Evolutionary conservation across 768 basidiomycete species (phyloP).

Genomic region (Amylocystis lapponica): DNA sequence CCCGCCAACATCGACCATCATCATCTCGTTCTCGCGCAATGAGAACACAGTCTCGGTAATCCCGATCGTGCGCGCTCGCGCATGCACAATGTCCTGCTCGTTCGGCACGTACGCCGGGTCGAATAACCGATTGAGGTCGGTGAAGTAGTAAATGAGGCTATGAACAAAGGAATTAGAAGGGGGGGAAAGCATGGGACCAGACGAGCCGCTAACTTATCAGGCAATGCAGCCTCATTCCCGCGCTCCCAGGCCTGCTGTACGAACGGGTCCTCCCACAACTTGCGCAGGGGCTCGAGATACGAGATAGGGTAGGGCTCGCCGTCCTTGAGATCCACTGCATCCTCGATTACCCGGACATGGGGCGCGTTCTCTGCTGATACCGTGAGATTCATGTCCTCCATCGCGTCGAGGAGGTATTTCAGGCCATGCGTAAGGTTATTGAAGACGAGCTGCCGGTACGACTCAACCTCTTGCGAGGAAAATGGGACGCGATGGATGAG

Average conservation of each 20-base stretch:
- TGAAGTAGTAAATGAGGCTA: conserved; percentile 74
- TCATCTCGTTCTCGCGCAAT: conserved; percentile 74
- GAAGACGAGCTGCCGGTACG: conserved; percentile 88
- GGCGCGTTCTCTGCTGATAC: conserved; percentile 54
- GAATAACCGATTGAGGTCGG: conserved; percentile 76
- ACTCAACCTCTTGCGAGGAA: conserved; percentile 75
- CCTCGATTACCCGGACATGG: conserved; percentile 58
- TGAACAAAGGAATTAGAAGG: conserved; percentile 3
- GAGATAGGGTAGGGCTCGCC: conserved; percentile 71
- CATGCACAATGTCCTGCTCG: conserved; percentile 85
- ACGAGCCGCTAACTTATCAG: conserved; percentile 67
- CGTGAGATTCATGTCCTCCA: conserved; percentile 83
- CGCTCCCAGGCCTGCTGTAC: conserved; percentile 72
- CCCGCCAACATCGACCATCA: conserved; percentile 92
- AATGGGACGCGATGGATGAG: conserved; percentile 89
- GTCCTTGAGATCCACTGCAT: conserved; percentile 67
- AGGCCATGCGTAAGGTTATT: conserved; percentile 88
- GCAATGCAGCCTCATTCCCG: conserved; percentile 87
- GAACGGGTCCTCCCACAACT: conserved; percentile 72
- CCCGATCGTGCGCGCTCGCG: conserved; percentile 83
- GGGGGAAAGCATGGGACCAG: neutral
- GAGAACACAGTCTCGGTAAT: conserved; percentile 86
- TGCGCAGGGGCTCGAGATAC: conserved; percentile 61
- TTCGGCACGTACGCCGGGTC: conserved; percentile 63
- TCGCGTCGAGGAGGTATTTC: conserved; percentile 75